A percentile compares a stretch with the other conserved stretches of the same genome.
Evolutionary conservation across 2,329 filamentous ascomycete species (phyloP).

Genomic region (Cladosporium sp.): DNA sequence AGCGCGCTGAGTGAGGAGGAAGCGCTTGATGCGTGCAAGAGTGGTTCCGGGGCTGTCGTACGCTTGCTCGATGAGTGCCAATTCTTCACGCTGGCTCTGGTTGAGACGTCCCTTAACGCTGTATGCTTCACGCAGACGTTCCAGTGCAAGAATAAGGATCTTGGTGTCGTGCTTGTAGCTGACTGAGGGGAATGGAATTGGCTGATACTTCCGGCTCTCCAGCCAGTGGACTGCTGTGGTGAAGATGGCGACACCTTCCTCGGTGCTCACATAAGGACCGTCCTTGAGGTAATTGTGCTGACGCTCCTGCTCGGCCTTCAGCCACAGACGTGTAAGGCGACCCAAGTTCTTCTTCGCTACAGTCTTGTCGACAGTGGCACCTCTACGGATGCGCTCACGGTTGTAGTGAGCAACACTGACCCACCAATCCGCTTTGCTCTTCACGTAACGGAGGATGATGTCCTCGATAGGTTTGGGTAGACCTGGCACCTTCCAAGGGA

Average conservation of each 20-base stretch:
- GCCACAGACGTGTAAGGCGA: slow-evolving; percentile 87
- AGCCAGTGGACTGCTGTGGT: slow-evolving; percentile 99
- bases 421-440: slow-evolving; percentile 99
- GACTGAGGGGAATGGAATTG: slow-evolving; percentile 96
- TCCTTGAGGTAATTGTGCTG: slow-evolving; percentile 99
- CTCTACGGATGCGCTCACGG: slow-evolving; percentile 89
- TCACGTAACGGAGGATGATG: slow-evolving; percentile 96
- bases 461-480: slow-evolving; percentile 96
- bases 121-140: slow-evolving; percentile 90
- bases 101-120: slow-evolving; percentile 96
- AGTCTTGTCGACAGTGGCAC: slow-evolving; percentile 97
- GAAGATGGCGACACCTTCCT: slow-evolving; percentile 97
- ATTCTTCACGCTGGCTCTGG: slow-evolving; percentile 93
- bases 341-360: slow-evolving; percentile 99
- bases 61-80: slow-evolving; percentile 94
- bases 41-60: slow-evolving; percentile 98
- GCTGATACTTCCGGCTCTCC: slow-evolving; percentile 95
- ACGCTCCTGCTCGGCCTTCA: slow-evolving; percentile 96
- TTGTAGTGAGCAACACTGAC: slow-evolving; percentile 99
- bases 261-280: slow-evolving; percentile 94
- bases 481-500: slow-evolving; percentile 98
- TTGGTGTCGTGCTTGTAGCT: slow-evolving; percentile 99
- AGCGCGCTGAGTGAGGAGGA: slow-evolving; percentile 90
- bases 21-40: slow-evolving; percentile 92
- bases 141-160: slow-evolving; percentile 91